Evolutionary conservation across 2,329 filamentous ascomycete genomes (phyloP), one percentile per base, ranked within the genome.

Genomic region (Alternaria burnsii): DNA sequence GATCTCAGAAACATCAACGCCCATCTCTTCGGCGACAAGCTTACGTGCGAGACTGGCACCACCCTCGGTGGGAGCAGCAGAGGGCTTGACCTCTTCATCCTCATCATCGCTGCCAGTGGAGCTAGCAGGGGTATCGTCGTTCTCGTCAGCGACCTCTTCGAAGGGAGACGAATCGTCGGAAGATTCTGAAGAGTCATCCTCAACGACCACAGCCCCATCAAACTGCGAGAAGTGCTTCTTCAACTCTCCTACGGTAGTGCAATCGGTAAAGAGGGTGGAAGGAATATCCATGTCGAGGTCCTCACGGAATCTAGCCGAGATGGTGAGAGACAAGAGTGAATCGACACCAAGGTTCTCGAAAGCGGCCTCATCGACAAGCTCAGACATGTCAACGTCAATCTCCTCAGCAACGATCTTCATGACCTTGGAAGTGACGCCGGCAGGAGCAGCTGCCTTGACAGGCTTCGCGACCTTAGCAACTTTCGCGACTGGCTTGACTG

Each of bases 361-460:
- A 51, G 85, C 84, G 53, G 86, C 82, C 54, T 86, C 84, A 54
- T 88, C 85, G 12, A 86, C 83, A 53, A 89, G 82, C 70, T 89
- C 86, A 20, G 81, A 80, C 69, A 84, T 82, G 52, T 86, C 84
- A 20, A 89, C 82, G 62, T 87, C 86, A 48, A 86, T 86, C 75
- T 92, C 89, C 38, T 85, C 82, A n/a, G 89, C 87, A 63, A 92
- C 88, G 57, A 89, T 90, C 55, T 86, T 84, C 75, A 89, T 87
- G 47, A 91, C 83, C 63, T 82, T 82, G 61, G 68, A 85, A 75
- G 72, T 82, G 70, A 79, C 83, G 79, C 38, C 86, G 71, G 72
- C 83, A 43, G 71, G 52, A 5, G 52, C 80, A 65, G 82, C 76
- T 16, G 79, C 74, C 69, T 86, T 85, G 51, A 82, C 62, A 38